phyloP scores from a whole-genome alignment of 2,329 filamentous ascomycete genomes.

The Atkinsonella texensis region DNA sequence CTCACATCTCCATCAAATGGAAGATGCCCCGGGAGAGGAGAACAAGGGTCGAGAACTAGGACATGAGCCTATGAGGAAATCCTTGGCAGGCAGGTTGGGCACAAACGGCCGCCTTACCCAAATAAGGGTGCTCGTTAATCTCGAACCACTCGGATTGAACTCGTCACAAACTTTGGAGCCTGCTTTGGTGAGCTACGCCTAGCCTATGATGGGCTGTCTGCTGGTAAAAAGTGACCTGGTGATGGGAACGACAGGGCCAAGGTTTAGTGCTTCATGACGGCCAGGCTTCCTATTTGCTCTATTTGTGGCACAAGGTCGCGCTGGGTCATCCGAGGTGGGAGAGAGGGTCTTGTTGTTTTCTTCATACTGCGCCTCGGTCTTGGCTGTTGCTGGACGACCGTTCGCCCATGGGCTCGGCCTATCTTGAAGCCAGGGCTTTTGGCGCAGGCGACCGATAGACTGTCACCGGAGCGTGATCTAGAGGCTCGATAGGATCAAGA shows the following conservation, averaged over 20 bases:
- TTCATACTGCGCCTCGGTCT: slow-evolving; percentile 5
- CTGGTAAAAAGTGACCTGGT: background rate
- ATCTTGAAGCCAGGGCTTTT: too few relatives aligned
- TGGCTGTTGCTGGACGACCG: background rate
- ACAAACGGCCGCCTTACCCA: slow-evolving; percentile 4
- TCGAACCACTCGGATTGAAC: too few relatives aligned
- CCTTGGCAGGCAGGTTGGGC: slow-evolving; percentile 2
- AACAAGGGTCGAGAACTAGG: too few relatives aligned
- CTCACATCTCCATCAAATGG: too few relatives aligned
- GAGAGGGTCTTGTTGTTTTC: background rate
- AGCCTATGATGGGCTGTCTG: too few relatives aligned
- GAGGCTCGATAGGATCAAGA: slow-evolving; percentile 9
- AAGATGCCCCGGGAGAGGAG: too few relatives aligned
- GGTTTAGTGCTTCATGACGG: background rate
- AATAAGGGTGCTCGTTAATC: background rate
- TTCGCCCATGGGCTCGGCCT: too few relatives aligned
- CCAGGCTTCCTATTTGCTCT: slow-evolving; percentile 4
- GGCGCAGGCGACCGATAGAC: background rate
- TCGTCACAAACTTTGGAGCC: too few relatives aligned
- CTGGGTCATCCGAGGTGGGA: background rate
- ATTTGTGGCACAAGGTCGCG: slow-evolving; percentile 2
- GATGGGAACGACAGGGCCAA: background rate
- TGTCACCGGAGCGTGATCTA: slow-evolving; percentile 11
- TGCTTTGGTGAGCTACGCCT: too few relatives aligned
- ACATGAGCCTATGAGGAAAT: background rate